Evolutionary conservation across 495 filamentous ascomycete species (phyloP).

Genomic region (Lophiostoma macrostomum): DNA sequence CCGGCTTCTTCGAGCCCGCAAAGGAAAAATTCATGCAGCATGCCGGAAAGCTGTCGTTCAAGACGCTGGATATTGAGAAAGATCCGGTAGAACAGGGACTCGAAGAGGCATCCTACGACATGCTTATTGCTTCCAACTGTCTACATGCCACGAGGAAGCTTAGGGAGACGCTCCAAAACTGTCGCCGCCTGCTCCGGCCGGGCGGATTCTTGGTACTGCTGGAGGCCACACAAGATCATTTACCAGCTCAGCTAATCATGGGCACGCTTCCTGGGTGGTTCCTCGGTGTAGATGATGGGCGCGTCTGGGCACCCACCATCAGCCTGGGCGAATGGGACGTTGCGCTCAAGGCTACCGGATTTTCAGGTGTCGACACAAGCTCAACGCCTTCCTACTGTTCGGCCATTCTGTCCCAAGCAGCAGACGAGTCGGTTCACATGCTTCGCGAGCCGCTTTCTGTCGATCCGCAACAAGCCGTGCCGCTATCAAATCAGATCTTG

Average conservation of each 20-base stretch:
- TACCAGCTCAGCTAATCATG: not conserved
- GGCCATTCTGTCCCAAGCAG: not conserved
- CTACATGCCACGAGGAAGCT: not conserved
- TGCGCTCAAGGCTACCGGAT: not conserved
- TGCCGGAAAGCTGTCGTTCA: no score
- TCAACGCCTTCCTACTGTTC: not conserved
- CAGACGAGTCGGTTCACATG: not conserved
- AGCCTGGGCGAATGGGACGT: not conserved
- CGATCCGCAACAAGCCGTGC: not conserved
- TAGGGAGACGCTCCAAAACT: not conserved
- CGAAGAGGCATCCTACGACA: not conserved
- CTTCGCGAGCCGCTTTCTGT: slow-evolving; percentile 3
- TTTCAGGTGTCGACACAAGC: not conserved
- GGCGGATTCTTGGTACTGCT: not conserved
- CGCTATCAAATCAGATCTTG: not conserved
- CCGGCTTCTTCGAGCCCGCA: no score
- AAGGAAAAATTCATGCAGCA: no score
- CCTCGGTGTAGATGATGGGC: not conserved
- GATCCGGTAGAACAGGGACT: not conserved
- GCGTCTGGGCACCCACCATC: not conserved
- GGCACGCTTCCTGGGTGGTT: not conserved
- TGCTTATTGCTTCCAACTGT: not conserved
- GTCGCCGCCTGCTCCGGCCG: not conserved
- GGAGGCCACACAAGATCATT: not conserved
- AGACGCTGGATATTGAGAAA: no score